Evolutionary conservation across 2,329 filamentous ascomycete species (phyloP).

Genomic region (Aotearoamyces nothofagi): DNA sequence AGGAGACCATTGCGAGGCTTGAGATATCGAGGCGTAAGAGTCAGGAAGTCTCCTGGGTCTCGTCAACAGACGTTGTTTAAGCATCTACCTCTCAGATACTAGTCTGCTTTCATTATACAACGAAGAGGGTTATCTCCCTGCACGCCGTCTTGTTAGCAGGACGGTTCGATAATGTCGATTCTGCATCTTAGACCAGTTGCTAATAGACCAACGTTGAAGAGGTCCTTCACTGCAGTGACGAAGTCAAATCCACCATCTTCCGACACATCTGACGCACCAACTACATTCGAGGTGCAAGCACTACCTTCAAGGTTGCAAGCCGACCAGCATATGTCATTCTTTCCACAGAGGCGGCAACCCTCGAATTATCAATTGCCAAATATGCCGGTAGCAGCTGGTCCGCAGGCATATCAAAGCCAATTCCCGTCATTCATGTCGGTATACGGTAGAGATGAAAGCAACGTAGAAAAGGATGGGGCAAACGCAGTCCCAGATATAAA

Average conservation of each 20-base stretch:
- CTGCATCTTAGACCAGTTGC: neutral
- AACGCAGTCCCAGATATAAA: slow-evolving; percentile 1
- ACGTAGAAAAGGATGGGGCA: slow-evolving; percentile 10
- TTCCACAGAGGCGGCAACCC: neutral
- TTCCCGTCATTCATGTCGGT: slow-evolving; percentile 62
- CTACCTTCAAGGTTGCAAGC: neutral
- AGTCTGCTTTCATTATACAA: no score
- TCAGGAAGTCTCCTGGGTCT: no score
- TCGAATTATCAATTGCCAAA: slow-evolving; percentile 23
- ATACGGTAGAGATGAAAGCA: slow-evolving; percentile 35
- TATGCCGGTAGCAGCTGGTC: slow-evolving; percentile 43
- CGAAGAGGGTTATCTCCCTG: no score
- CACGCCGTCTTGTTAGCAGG: no score
- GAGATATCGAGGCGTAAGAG: no score
- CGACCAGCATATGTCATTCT: neutral
- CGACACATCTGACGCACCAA: neutral
- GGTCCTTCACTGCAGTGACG: neutral
- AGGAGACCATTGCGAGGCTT: no score
- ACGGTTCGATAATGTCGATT: no score
- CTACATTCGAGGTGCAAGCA: neutral
- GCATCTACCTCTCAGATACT: no score
- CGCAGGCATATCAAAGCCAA: slow-evolving; percentile 45
- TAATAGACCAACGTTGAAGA: neutral
- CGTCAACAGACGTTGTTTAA: no score
- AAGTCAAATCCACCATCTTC: neutral